Evolutionary conservation across 208 protist genomes (phyloP).

Genomic region (Crithidia expoeki): DNA sequence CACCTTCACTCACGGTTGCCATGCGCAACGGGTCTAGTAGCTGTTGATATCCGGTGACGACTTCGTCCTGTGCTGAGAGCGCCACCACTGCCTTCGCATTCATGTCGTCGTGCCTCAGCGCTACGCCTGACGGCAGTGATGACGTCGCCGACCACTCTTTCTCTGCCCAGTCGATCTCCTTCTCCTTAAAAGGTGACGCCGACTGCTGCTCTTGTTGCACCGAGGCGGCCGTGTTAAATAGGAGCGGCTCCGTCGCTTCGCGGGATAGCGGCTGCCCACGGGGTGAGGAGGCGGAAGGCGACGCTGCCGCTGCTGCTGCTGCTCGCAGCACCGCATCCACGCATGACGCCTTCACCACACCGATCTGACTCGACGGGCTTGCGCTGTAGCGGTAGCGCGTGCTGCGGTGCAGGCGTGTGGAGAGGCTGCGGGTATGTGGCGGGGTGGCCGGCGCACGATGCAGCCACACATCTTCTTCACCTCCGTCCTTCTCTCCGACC

Average conservation of each 20-base stretch:
- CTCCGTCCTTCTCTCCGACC: neutral
- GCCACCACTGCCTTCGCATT: neutral
- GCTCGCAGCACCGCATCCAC: neutral
- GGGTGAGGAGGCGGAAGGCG: neutral
- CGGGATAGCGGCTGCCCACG: neutral
- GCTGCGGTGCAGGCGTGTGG: constrained; percentile 18
- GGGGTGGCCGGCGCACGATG: neutral
- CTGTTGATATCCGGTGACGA: no score
- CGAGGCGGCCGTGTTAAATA: no score
- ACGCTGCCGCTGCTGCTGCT: neutral
- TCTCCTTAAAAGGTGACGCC: no score
- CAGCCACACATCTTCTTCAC: neutral
- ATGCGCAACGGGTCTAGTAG: no score
- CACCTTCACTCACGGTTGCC: no score
- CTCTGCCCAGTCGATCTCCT: neutral
- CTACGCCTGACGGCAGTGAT: neutral
- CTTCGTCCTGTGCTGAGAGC: neutral
- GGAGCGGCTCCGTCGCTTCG: neutral
- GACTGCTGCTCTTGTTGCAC: no score
- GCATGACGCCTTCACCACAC: constrained; percentile 13
- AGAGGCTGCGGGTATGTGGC: neutral
- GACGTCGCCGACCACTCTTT: neutral
- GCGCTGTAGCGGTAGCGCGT: constrained; percentile 11
- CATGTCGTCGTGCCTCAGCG: neutral
- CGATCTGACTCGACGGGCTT: neutral